Evolutionary conservation across 2,329 filamentous ascomycete genomes (phyloP).

Genomic region (Fusarium pseudonygamai): DNA sequence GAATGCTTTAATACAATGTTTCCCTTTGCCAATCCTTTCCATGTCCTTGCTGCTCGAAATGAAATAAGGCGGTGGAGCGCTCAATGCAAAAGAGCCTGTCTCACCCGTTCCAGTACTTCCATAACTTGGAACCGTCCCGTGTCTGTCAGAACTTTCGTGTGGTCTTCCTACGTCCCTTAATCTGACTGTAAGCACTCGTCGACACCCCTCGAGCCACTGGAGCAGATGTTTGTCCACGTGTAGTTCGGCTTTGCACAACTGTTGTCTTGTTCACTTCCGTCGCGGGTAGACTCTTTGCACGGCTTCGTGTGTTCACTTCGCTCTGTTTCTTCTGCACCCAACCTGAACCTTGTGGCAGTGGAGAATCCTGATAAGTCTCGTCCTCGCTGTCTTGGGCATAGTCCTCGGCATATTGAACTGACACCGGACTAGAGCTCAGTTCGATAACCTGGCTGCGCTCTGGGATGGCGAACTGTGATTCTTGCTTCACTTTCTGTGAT

Average conservation of each 20-base stretch:
- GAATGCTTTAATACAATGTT: constrained; percentile 3
- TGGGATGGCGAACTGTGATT: constrained; percentile 40
- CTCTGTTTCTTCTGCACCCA: constrained; percentile 34
- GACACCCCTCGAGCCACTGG: constrained; percentile 28
- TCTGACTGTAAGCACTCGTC: constrained; percentile 39
- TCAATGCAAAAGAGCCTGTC: not conserved
- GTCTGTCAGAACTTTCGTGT: constrained; percentile 33
- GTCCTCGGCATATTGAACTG: constrained; percentile 29
- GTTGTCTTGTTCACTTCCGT: not conserved
- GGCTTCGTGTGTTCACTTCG: constrained; percentile 32
- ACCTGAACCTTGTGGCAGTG: constrained; percentile 29
- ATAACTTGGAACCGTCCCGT: not conserved
- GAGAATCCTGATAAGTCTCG: constrained; percentile 34
- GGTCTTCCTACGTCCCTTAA: constrained; percentile 35
- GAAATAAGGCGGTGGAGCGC: not conserved
- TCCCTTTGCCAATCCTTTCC: not conserved
- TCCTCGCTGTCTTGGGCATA: constrained; percentile 37
- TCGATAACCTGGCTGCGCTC: constrained; percentile 47
- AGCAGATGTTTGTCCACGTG: constrained; percentile 25
- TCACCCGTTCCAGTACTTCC: constrained; percentile 11
- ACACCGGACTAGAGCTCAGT: constrained; percentile 43
- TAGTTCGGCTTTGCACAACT: not conserved
- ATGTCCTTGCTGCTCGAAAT: not conserved
- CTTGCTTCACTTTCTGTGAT: constrained; percentile 23
- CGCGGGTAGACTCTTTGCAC: constrained; percentile 33